Percentiles rank a stretch among this genome's conserved stretches.
Evolutionary conservation across 192 early-diverging fungal genomes (phyloP).

Genomic region (Entophlyctis luteolus): DNA sequence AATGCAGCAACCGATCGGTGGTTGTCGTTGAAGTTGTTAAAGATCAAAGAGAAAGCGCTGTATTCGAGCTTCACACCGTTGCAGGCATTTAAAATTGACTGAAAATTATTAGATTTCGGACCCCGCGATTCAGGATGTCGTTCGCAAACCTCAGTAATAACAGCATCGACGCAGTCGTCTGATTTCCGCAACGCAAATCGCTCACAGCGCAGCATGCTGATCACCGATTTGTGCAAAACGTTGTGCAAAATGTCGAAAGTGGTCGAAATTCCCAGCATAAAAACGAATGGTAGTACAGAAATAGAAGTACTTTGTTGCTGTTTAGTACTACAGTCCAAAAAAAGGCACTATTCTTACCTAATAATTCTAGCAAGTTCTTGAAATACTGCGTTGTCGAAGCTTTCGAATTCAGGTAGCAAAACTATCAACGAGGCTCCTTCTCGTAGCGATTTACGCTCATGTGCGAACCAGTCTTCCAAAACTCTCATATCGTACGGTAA

Average conservation of each 20-base stretch:
- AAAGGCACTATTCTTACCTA: slow-evolving; percentile 42
- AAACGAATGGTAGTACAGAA: slow-evolving; percentile 66
- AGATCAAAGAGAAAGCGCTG: slow-evolving; percentile 2
- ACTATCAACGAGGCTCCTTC: slow-evolving; percentile 48
- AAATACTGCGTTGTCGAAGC: slow-evolving; percentile 67
- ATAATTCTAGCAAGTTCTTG: slow-evolving; percentile 72
- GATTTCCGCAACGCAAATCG: slow-evolving; percentile 77
- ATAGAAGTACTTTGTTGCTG: slow-evolving; percentile 59
- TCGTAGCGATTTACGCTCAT: not conserved
- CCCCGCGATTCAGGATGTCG: not conserved
- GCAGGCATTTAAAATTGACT: not conserved
- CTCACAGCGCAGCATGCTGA: slow-evolving; percentile 70
- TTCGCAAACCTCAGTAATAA: slow-evolving; percentile 55
- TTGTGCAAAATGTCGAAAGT: slow-evolving; percentile 79
- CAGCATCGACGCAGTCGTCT: slow-evolving; percentile 62
- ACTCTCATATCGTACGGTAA: slow-evolving; percentile 6
- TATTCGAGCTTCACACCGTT: slow-evolving; percentile 6
- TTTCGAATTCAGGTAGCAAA: slow-evolving; percentile 84
- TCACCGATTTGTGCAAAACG: slow-evolving; percentile 65
- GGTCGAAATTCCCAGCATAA: slow-evolving; percentile 84
- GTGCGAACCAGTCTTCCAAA: not conserved
- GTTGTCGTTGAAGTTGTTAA: slow-evolving; percentile 1
- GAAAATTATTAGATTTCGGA: not conserved
- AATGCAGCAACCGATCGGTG: slow-evolving; percentile 23
- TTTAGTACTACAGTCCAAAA: not conserved